A percentile compares a stretch with the other conserved stretches of the same genome.
These are phyloP conservation scores for Globisporangium middletonii DNA, from an alignment of 352 stramenopile species.

Conservation along the genomic window DNA sequence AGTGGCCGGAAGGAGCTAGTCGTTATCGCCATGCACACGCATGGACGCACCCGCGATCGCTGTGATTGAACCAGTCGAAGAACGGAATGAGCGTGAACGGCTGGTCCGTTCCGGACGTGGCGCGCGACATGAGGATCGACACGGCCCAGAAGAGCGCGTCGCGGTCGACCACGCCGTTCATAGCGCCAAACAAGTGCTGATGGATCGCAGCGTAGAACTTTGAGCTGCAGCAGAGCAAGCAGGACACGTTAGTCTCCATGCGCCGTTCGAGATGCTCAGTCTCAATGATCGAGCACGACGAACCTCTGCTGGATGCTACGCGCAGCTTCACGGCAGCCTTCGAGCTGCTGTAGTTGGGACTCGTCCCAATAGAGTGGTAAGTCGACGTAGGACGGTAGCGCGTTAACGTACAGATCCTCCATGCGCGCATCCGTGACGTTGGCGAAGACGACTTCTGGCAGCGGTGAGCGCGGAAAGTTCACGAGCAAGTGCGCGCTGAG, in stretches of 20 bases:
- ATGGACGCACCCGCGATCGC: conserved; percentile 34
- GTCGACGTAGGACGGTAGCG: conserved; percentile 50
- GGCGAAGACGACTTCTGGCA: conserved; percentile 16
- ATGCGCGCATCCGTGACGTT: conserved; percentile 16
- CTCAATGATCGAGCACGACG: conserved; percentile 6
- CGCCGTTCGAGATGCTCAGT: no score
- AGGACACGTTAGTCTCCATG: no score
- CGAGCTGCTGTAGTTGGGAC: conserved; percentile 47
- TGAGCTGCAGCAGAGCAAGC: conserved; percentile 15
- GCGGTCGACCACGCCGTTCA: conserved; percentile 39
- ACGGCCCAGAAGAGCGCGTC: conserved; percentile 81
- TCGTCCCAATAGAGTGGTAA: conserved; percentile 71
- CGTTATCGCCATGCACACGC: background rate
- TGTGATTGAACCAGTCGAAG: conserved; percentile 87
- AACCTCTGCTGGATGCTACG: conserved; percentile 62
- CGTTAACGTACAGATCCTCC: conserved; percentile 52
- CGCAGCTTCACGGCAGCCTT: conserved; percentile 52
- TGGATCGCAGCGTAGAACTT: conserved; percentile 70
- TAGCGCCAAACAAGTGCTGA: conserved; percentile 55
- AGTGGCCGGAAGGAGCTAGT: no score
- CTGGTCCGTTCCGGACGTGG: conserved; percentile 63
- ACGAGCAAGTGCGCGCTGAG: conserved; percentile 65
- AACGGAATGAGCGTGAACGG: conserved; percentile 82
- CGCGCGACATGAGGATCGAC: conserved; percentile 73
- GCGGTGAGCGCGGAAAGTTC: conserved; percentile 32